Base-by-base conservation (phyloP, 305 asterid genomes). In the Fraxinus angustifolia region DNA sequence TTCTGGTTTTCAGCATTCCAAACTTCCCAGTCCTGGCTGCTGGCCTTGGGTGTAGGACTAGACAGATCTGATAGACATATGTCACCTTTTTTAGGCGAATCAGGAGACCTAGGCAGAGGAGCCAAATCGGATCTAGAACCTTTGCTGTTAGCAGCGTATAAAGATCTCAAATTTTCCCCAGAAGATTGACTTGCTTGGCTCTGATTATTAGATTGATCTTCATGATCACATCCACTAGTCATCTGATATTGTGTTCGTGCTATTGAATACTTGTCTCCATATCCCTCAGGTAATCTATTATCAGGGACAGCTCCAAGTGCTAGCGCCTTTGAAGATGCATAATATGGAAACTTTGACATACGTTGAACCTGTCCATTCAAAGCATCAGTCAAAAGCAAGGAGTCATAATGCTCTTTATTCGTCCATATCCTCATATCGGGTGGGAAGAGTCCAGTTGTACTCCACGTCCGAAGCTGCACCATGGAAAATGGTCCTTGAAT, bases 31-130 rank as follows among this genome's bases (percentile, higher is more conserved):
- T 80, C 87, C 65, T 79, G 58, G 30, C 75, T 77, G 78, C 75
- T 82, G n/a, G 83, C 76, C 72, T 78, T 84, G 19, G 90, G 93
- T 7, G 92, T 83, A 45, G 90, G 91, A 85, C 89, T 87, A 78
- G 93, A 89, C 79, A 89, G 85, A 88, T 85, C 88, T 3, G 84
- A 80, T 70, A 84, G 74, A 60, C 83, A 79, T 56, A 75, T 36
- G 73, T 76, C 82, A 30, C 77, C 80, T 76, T 34, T 91, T 82
- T 87, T 86, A 79, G 78, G 65, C 14, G 85, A 82, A 82, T 86
- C 87, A 17, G 48, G 83, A 35, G 89, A 83, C 53, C 79, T 83
- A 38, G 86, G 68, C 33, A 81, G 86, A 73, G 89, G 79, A 38
- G 86, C 85, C 36, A 68, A 76, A 79, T 74, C 85, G 2, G 89